These are phyloP conservation scores for Aspergillus versicolor DNA, from an alignment of 2,329 filamentous ascomycete species.

Conservation along the genomic window DNA sequence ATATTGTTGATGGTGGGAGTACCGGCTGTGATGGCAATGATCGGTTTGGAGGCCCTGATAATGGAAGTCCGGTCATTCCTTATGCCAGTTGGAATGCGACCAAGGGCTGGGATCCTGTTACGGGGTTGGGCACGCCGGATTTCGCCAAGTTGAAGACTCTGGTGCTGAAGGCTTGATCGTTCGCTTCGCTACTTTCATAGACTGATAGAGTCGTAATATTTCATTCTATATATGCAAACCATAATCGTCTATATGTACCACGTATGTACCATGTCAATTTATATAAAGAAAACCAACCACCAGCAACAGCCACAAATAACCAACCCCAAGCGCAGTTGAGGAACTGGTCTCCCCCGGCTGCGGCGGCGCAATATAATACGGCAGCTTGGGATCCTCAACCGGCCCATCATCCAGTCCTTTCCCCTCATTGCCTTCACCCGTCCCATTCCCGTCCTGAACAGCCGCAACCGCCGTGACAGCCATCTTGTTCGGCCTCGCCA, in stretches of 20 bases:
- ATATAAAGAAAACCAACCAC: neutral
- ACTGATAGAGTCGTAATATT: neutral
- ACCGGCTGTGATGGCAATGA: constrained; percentile 46
- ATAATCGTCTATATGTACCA: neutral
- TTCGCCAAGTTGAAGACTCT: constrained; percentile 19
- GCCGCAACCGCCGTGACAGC: neutral
- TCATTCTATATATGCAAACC: too few relatives aligned
- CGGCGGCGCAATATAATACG: constrained; percentile 4
- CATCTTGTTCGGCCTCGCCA: constrained; percentile 1
- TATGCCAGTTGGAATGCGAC: constrained; percentile 53
- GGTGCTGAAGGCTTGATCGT: neutral
- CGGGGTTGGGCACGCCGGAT: constrained; percentile 42
- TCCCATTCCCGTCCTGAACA: neutral
- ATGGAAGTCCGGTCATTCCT: constrained; percentile 42
- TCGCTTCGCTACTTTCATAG: neutral
- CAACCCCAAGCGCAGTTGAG: neutral
- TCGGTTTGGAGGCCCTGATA: constrained; percentile 41
- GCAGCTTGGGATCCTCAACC: constrained; percentile 2
- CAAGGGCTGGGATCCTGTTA: constrained; percentile 52
- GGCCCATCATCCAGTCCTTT: constrained; percentile 4
- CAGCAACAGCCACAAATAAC: neutral
- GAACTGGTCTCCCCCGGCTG: neutral
- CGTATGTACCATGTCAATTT: neutral
- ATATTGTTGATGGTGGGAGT: constrained; percentile 49
- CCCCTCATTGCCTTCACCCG: neutral